Conservation (phyloP, 306 rosid genomes). For the Herpetospermum pedunculosum region DNA sequence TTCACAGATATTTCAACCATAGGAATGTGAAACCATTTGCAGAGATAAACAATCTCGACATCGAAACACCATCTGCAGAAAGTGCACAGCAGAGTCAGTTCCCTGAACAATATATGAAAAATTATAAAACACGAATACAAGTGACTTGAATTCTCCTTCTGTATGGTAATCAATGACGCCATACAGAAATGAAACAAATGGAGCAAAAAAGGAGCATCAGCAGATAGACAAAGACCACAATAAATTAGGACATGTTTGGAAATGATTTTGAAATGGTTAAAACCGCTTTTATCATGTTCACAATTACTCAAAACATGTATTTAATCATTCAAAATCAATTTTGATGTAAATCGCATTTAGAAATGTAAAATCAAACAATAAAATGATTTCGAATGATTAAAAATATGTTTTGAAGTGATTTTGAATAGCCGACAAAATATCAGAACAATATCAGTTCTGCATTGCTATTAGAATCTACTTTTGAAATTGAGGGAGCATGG, state of each 20-base stretch:
- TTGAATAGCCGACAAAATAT: neutral
- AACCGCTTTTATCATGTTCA: too few relatives aligned
- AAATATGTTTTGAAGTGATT: too few relatives aligned
- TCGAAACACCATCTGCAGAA: constrained; percentile 92
- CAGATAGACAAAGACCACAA: neutral
- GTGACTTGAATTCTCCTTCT: neutral
- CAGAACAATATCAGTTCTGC: neutral
- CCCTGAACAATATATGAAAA: neutral
- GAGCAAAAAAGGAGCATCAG: neutral
- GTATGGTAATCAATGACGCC: neutral
- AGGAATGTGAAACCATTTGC: constrained; percentile 61
- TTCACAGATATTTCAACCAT: constrained; percentile 82
- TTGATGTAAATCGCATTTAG: too few relatives aligned
- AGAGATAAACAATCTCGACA: constrained; percentile 69
- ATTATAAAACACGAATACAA: neutral
- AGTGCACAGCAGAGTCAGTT: neutral
- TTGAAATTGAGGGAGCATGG: neutral
- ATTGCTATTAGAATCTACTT: neutral
- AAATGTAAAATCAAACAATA: too few relatives aligned
- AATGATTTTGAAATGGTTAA: too few relatives aligned
- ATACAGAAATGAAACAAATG: neutral
- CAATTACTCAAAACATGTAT: too few relatives aligned
- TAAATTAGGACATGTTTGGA: too few relatives aligned
- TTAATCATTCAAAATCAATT: too few relatives aligned
- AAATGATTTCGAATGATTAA: too few relatives aligned